Base-by-base conservation (phyloP, 208 protist species). In the Trypanosoma lewisi region DNA sequence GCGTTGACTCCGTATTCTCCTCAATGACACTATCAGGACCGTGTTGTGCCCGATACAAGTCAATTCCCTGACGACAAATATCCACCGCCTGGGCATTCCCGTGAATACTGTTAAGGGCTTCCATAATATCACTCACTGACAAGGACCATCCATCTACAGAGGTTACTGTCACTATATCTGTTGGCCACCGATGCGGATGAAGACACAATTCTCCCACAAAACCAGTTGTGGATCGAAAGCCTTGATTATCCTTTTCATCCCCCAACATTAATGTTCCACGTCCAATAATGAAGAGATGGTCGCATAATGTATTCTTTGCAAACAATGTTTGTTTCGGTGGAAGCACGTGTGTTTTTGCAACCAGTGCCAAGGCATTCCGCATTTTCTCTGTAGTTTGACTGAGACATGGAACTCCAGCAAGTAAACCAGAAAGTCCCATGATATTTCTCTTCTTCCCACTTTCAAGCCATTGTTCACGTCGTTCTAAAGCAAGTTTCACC, bases 171-270 rank as follows among this genome's bases (percentile, higher is more conserved):
- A 80, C 50, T 12, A 92, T 67, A 49, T 83, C 74, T 33, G 54
- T 60, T 19, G 80, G 85, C 83, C 84, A 96, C 6, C 78, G 65
- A 73, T 96, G 89, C 28, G 83, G 74, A 25, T 53, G 60, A 37
- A 96, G 75, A 53, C 85, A 96, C 0, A 89, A 54, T 63, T 93
- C 86, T 14, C 89, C 89, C 39, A 96, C 75, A 63, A 80, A 93
- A 34, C 83, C 85, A 16, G 56, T 52, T 23, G 59, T 61, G 51
- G 47, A 47, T 12, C 59, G 47, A 12, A 64, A 19, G 17, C 56
- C 28, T 1, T 47, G 21, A 4, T 65, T 36, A 19, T 71, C 67
- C 25, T 59, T 33, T 7, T 55, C 44, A 7, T 49, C 63, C 12
- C 41, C 60, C 54, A 94, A 52, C 33, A 55, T 54, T 17, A 91